A percentile compares a stretch with the other conserved stretches of the same genome.
Evolutionary conservation across 805 yeast genomes (phyloP).

Genomic region (Suhomyces faveliae): DNA sequence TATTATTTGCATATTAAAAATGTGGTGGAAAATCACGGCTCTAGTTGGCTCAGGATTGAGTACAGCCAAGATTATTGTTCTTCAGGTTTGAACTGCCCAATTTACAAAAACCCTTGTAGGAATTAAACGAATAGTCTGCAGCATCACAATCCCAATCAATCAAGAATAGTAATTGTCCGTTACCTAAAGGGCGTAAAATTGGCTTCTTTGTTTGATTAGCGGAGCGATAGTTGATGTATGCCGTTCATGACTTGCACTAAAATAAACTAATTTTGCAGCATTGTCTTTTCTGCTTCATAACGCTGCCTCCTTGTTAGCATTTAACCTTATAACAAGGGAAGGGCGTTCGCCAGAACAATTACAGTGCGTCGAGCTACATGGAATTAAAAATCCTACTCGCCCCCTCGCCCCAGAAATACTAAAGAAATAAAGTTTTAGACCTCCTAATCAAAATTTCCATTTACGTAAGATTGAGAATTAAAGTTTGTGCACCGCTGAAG

Average conservation of each 20-base stretch:
- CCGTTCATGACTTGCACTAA: no score
- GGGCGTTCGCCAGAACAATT: constrained; percentile 2
- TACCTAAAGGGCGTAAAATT: no score
- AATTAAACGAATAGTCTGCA: background rate
- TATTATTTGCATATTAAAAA: background rate
- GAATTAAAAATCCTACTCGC: background rate
- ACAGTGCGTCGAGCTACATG: background rate
- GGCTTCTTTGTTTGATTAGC: background rate
- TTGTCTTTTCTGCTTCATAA: background rate
- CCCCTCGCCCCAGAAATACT: background rate
- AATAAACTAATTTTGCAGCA: background rate
- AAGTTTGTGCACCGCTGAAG: background rate
- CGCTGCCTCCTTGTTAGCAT: background rate
- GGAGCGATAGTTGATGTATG: background rate
- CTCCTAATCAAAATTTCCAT: background rate
- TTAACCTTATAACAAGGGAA: constrained; percentile 1
- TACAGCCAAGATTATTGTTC: no score
- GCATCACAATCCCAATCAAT: background rate
- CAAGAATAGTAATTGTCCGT: background rate
- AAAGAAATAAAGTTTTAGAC: background rate
- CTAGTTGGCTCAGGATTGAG: no score
- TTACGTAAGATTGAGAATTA: background rate
- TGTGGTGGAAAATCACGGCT: no score
- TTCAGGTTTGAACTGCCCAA: no score
- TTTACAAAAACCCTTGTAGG: no score